Evolutionary conservation across 179 eudicot genomes (phyloP).

Genomic region (Amaranthus tricolor): DNA sequence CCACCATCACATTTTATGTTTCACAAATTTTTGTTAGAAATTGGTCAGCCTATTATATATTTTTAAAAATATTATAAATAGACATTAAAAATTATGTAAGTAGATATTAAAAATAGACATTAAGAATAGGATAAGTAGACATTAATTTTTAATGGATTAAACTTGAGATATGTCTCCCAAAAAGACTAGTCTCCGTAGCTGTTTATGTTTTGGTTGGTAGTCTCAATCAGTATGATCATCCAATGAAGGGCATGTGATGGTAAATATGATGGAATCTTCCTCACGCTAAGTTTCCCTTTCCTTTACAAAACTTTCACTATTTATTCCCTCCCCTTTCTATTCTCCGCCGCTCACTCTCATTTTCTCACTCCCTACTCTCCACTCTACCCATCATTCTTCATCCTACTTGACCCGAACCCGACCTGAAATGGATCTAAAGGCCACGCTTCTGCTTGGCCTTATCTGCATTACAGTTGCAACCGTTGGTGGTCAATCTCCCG

Average conservation of each 20-base stretch:
- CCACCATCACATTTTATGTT: not conserved
- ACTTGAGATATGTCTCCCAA: conserved; percentile 14
- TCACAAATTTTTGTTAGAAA: too few relatives aligned
- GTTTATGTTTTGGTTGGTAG: conserved; percentile 18
- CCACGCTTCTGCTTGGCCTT: conserved; percentile 27
- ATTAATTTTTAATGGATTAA: too few relatives aligned
- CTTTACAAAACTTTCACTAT: not conserved
- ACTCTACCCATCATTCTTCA: not conserved
- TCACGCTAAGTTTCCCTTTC: conserved; percentile 4
- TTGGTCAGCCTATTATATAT: too few relatives aligned
- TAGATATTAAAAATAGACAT: too few relatives aligned
- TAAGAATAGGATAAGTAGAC: too few relatives aligned
- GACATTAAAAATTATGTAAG: too few relatives aligned
- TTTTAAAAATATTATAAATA: too few relatives aligned
- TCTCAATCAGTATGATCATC: not conserved
- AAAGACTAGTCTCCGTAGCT: not conserved
- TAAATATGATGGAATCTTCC: conserved; percentile 3
- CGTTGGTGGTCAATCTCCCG: conserved; percentile 46
- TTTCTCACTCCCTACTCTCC: not conserved
- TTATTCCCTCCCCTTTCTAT: not conserved
- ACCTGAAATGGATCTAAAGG: conserved; percentile 35
- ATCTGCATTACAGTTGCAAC: conserved; percentile 48
- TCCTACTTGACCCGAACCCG: too few relatives aligned
- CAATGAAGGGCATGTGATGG: not conserved
- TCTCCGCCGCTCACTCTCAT: conserved; percentile 8